phyloP scores from a whole-genome alignment of 805 yeast genomes.

The Barnettozyma sp. region DNA sequence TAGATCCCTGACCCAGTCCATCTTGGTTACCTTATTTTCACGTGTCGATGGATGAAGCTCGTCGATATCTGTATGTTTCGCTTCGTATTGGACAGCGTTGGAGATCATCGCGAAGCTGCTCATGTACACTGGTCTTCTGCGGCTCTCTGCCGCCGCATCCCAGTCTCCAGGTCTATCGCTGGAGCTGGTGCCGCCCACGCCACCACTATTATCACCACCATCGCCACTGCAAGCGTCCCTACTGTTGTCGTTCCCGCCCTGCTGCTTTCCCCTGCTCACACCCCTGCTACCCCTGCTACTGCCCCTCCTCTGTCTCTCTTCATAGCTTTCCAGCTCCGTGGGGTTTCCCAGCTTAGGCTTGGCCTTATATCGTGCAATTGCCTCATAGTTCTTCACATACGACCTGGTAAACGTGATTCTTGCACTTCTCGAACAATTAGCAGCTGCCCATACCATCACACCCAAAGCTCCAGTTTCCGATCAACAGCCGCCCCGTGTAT shows the following conservation, averaged over 20 bases:
- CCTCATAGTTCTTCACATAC: background rate
- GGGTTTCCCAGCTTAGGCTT: slow-evolving; percentile 11
- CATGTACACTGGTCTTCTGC: slow-evolving; percentile 2
- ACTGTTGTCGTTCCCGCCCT: too few relatives aligned
- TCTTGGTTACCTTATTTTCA: slow-evolving; percentile 8
- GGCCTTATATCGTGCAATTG: slow-evolving; percentile 3
- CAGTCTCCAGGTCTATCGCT: too few relatives aligned
- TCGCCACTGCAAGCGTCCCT: too few relatives aligned
- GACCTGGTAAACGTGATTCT: too few relatives aligned
- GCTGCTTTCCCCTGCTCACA: too few relatives aligned
- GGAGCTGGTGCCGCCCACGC: too few relatives aligned
- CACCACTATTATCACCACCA: too few relatives aligned
- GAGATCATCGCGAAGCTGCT: slow-evolving; percentile 11
- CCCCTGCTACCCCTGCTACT: too few relatives aligned
- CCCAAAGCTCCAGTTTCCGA: too few relatives aligned
- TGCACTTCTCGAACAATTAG: background rate
- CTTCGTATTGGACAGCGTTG: slow-evolving; percentile 9
- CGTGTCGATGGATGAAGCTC: slow-evolving; percentile 13
- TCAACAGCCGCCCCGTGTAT: too few relatives aligned
- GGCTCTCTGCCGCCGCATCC: background rate
- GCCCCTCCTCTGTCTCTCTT: background rate
- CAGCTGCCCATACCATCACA: too few relatives aligned
- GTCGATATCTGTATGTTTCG: slow-evolving; percentile 13
- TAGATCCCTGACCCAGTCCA: slow-evolving; percentile 12
- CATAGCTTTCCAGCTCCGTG: slow-evolving; percentile 4